Evolutionary conservation across 352 stramenopile species (phyloP).

Genomic region (Pythium apleroticum): DNA sequence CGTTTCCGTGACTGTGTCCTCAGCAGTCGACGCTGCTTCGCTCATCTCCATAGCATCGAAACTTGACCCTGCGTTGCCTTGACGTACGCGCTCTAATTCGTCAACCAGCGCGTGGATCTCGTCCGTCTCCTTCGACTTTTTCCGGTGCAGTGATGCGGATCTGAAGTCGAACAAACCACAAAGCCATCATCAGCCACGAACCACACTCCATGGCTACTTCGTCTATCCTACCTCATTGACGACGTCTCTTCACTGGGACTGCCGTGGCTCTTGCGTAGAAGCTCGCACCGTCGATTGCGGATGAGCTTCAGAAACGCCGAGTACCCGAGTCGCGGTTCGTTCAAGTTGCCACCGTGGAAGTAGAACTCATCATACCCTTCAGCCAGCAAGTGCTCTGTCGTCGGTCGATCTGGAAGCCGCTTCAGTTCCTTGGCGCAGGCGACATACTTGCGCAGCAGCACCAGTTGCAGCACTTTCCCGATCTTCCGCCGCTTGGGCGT

Average conservation of each 20-base stretch:
- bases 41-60: neutral
- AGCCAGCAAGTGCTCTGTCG: conserved; percentile 63
- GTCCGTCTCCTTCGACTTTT: conserved; percentile 35
- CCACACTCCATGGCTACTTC: neutral
- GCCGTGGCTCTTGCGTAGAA: conserved; percentile 10
- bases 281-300: conserved; percentile 61
- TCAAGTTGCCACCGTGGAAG: conserved; percentile 54
- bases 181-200: neutral
- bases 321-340: conserved; percentile 57
- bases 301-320: conserved; percentile 65
- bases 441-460: conserved; percentile 62
- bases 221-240: neutral
- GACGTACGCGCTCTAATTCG: conserved; percentile 56
- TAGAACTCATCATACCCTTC: conserved; percentile 74
- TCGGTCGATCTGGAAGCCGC: conserved; percentile 41
- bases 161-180: neutral
- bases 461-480: conserved; percentile 57
- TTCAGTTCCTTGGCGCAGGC: conserved; percentile 50
- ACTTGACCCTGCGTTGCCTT: conserved; percentile 7
- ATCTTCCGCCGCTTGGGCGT: conserved; percentile 41
- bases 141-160: neutral
- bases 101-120: conserved; percentile 58
- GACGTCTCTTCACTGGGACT: neutral
- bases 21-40: neutral
- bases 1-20: neutral